Conservation (phyloP, 2,329 filamentous ascomycete genomes). For the Bipolaris gigantea region DNA sequence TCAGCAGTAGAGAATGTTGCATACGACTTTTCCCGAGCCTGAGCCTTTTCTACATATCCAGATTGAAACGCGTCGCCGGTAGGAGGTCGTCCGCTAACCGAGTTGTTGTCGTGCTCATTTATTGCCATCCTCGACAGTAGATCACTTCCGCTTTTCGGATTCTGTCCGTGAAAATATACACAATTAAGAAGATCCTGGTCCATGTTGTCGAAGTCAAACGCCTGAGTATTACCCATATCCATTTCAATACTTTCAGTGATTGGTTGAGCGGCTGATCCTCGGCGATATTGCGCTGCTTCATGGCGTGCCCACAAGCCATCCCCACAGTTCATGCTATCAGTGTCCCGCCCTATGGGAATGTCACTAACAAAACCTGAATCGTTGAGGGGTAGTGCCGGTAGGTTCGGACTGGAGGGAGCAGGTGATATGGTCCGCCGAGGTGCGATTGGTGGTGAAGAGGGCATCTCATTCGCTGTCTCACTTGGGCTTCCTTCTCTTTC, state of each 20-base stretch:
- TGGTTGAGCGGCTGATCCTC: constrained; percentile 18
- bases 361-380: constrained; percentile 88
- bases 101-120: constrained; percentile 2
- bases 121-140: constrained; percentile 1
- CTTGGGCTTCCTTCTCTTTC: constrained; percentile 49
- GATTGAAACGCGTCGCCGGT: constrained; percentile 7
- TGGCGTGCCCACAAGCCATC: constrained; percentile 24
- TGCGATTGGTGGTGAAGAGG: constrained; percentile 85
- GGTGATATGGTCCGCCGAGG: constrained; percentile 58
- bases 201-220: constrained; percentile 9
- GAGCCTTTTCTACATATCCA: constrained; percentile 1
- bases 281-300: constrained; percentile 20
- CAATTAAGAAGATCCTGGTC: constrained; percentile 12
- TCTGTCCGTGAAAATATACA: constrained; percentile 7
- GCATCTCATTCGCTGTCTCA: constrained; percentile 77
- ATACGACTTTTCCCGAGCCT: constrained; percentile 6
- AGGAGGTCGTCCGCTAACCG: background rate
- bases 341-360: constrained; percentile 69
- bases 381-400: constrained; percentile 60
- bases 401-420: constrained; percentile 74
- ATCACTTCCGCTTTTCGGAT: constrained; percentile 3
- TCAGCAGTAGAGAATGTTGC: constrained; percentile 15
- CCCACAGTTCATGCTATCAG: constrained; percentile 56
- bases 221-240: constrained; percentile 12
- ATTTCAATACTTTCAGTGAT: constrained; percentile 28